These are phyloP conservation scores for Protomyces inundatus DNA, from an alignment of 1,139 yeast genomes.

Conservation along the genomic window DNA sequence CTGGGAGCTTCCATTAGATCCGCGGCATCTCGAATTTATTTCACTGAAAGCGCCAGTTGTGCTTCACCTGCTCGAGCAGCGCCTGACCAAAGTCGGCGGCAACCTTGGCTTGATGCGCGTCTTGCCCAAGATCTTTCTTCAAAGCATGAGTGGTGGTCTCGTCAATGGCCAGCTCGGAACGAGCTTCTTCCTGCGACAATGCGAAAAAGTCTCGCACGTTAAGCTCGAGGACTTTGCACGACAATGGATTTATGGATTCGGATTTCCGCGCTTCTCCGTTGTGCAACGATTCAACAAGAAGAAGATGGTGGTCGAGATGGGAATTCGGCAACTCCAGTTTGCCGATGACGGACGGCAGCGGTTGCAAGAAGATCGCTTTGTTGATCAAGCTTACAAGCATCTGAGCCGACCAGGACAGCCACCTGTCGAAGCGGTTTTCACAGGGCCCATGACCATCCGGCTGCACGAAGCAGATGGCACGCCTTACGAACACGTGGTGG, in stretches of 20 bases:
- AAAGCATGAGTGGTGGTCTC: constrained; percentile 92
- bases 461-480: constrained; percentile 99
- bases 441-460: constrained; percentile 92
- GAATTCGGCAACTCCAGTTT: constrained; percentile 80
- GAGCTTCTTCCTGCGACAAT: constrained; percentile 78
- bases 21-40: constrained; percentile 57
- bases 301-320: constrained; percentile 90
- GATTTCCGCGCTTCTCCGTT: constrained; percentile 81
- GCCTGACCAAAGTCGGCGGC: constrained; percentile 95
- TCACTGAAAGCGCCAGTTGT: constrained; percentile 81
- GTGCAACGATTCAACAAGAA: constrained; percentile 91
- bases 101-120: constrained; percentile 89
- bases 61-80: constrained; percentile 71
- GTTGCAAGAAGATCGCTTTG: constrained; percentile 42
- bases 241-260: constrained; percentile 89
- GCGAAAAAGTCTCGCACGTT: constrained; percentile 89
- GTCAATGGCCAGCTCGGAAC: constrained; percentile 75
- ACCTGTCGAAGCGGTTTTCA: constrained; percentile 37
- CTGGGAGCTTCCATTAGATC: constrained; percentile 64
- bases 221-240: constrained; percentile 76
- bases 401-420: constrained; percentile 35
- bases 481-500: constrained; percentile 96
- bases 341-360: constrained; percentile 48
- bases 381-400: constrained; percentile 42
- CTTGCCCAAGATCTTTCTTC: constrained; percentile 81